These are phyloP conservation scores for Psidium friedrichsthalianum DNA, from an alignment of 345 rosid genomes.

Conservation along the genomic window DNA sequence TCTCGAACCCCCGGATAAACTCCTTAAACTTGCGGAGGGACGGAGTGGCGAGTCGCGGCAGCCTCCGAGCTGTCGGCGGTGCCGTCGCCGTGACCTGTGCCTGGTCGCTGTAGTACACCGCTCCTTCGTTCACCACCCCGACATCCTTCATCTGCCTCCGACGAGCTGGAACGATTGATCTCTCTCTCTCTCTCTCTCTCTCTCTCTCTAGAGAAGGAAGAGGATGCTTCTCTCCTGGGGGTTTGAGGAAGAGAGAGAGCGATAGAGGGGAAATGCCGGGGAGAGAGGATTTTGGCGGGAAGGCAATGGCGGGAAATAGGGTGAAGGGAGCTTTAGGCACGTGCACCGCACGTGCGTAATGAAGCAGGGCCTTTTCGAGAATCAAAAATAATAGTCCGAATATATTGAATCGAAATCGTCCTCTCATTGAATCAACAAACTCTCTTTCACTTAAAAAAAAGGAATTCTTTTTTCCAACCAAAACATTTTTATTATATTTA, in stretches of 20 bases:
- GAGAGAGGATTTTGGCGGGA: slow-evolving; percentile 13
- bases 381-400: no score
- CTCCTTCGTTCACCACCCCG: slow-evolving; percentile 94
- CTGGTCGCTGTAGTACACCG: slow-evolving; percentile 86
- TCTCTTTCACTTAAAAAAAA: not conserved
- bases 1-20: slow-evolving; percentile 75
- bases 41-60: slow-evolving; percentile 51
- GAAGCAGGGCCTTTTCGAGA: not conserved
- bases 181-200: not conserved
- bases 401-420: no score
- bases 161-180: not conserved
- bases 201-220: not conserved
- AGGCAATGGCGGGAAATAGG: slow-evolving; percentile 10
- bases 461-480: not conserved
- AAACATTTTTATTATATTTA: rapidly evolving
- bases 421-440: not conserved
- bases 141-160: slow-evolving; percentile 25
- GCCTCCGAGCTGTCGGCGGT: slow-evolving; percentile 10
- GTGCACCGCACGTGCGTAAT: not conserved
- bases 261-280: not conserved
- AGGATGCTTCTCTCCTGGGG: not conserved
- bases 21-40: slow-evolving; percentile 76
- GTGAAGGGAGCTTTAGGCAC: not conserved
- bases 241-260: not conserved
- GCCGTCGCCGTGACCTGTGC: slow-evolving; percentile 61